Conservation (phyloP, 306 rosid species). For the Vigna angularis region DNA sequence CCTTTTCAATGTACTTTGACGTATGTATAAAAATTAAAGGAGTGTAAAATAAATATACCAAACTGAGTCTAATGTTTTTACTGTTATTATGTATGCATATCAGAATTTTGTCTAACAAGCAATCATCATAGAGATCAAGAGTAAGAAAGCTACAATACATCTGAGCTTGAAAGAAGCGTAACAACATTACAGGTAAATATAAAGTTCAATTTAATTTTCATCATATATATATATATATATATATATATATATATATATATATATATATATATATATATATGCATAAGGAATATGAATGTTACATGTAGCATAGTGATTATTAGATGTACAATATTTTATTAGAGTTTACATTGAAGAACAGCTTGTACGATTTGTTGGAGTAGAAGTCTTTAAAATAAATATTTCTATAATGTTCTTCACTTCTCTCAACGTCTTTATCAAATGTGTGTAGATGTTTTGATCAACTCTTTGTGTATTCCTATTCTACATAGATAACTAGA, state of each 20-base stretch:
- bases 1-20: background rate
- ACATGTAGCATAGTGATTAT: background rate
- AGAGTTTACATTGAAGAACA: no score
- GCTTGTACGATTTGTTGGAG: no score
- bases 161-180: conserved; percentile 90
- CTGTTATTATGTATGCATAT: background rate
- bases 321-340: no score
- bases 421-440: no score
- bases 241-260: no score
- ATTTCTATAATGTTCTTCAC: no score
- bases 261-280: background rate
- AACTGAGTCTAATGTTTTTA: conserved; percentile 8
- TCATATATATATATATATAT: no score
- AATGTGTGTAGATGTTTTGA: no score
- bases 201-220: background rate
- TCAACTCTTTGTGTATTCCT: no score
- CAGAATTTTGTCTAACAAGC: conserved; percentile 91
- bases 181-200: conserved; percentile 80
- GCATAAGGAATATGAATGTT: background rate
- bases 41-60: background rate
- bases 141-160: conserved; percentile 92
- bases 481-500: no score
- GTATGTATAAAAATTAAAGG: background rate
- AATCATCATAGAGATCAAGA: conserved; percentile 93
- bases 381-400: no score